A percentile compares a stretch with the other conserved stretches of the same genome.
Conservation (phyloP, 176 grass and related monocot species). For the Stipa capillata region DNA sequence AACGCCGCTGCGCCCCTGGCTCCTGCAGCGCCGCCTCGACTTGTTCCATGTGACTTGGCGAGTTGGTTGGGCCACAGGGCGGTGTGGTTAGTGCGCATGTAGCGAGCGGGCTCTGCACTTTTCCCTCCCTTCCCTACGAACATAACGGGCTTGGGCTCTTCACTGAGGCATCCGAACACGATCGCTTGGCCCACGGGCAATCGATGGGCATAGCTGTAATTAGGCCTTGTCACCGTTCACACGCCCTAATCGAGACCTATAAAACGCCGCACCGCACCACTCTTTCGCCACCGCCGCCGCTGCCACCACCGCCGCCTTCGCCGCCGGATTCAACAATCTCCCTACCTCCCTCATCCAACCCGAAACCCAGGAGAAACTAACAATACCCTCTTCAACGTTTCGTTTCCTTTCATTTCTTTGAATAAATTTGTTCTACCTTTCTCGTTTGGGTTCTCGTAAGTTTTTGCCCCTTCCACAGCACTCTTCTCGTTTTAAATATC, state of each 20-base stretch:
- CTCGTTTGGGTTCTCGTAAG: neutral
- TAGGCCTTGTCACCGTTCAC: neutral
- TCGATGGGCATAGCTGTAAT: neutral
- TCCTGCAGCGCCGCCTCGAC: no score
- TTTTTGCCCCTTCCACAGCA: neutral
- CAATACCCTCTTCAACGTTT: no score
- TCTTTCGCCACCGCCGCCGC: accelerated
- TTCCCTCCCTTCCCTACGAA: no score
- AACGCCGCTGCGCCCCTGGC: no score
- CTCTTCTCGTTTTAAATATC: slow-evolving; percentile 3
- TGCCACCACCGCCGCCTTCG: no score
- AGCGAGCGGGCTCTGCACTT: no score
- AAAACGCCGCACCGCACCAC: neutral
- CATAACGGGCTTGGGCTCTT: neutral
- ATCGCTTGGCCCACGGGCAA: neutral
- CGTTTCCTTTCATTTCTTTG: neutral
- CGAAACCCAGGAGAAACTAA: neutral
- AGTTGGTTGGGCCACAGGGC: no score
- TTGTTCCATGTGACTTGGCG: no score
- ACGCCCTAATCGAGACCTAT: slow-evolving; percentile 18
- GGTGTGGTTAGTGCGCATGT: no score
- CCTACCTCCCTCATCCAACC: no score
- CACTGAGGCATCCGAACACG: neutral
- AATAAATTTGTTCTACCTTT: neutral
- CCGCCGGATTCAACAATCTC: neutral